These are phyloP conservation scores for Tricladium varicosporioides DNA, from an alignment of 2,329 filamentous ascomycete genomes.

Conservation along the genomic window DNA sequence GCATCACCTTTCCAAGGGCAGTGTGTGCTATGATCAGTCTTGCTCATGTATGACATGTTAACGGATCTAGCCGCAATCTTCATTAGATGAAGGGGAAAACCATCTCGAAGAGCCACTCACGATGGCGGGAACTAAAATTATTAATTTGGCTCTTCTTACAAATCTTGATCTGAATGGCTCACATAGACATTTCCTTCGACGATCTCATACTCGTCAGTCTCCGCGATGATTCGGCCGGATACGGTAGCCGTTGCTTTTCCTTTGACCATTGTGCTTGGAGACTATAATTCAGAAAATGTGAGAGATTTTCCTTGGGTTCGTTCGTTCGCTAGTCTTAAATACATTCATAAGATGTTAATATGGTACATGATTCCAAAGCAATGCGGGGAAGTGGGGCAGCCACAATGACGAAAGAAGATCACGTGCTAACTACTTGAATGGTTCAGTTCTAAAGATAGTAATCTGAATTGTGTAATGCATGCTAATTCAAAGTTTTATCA, in stretches of 20 bases:
- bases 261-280: slow-evolving; percentile 17
- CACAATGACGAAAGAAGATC: too few relatives aligned
- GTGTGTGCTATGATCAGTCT: slow-evolving; percentile 40
- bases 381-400: too few relatives aligned
- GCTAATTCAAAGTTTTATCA: too few relatives aligned
- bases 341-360: neutral
- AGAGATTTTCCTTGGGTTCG: neutral
- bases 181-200: slow-evolving; percentile 50
- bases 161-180: slow-evolving; percentile 17
- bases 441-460: too few relatives aligned
- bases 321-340: neutral
- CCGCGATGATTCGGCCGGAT: slow-evolving; percentile 43
- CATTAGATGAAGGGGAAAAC: slow-evolving; percentile 1
- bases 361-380: neutral
- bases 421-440: too few relatives aligned
- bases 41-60: slow-evolving; percentile 38
- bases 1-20: slow-evolving; percentile 49
- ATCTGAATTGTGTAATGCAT: too few relatives aligned
- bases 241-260: slow-evolving; percentile 39
- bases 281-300: neutral
- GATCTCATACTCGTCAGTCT: slow-evolving; percentile 44
- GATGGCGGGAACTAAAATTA: slow-evolving; percentile 35
- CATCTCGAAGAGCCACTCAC: slow-evolving; percentile 21
- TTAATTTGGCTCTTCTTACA: neutral
- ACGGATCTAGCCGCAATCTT: slow-evolving; percentile 34